A percentile compares a stretch with the other conserved stretches of the same genome.
phyloP scores from a whole-genome alignment of 306 rosid genomes.

The Prosopis cineraria region DNA sequence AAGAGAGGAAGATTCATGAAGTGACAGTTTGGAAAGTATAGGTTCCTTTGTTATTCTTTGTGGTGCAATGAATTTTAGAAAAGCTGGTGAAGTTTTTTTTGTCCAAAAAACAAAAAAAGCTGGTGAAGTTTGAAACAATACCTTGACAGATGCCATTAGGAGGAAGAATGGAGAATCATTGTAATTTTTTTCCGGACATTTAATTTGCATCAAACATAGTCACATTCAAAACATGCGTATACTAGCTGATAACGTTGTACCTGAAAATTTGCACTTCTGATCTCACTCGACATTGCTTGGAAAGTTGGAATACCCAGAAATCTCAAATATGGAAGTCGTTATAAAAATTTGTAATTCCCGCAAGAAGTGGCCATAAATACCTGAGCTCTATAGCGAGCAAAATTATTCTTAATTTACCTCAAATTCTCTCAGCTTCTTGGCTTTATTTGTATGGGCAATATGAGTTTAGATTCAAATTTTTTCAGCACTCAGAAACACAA shows the following conservation, averaged over 20 bases:
- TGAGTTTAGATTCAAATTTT: slow-evolving; percentile 39
- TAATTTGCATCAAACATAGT: slow-evolving; percentile 34
- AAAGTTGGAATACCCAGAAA: slow-evolving; percentile 38
- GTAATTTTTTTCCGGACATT: slow-evolving; percentile 25
- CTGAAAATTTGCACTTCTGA: slow-evolving; percentile 39
- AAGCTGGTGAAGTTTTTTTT: no score
- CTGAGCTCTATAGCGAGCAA: no score
- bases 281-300: slow-evolving; percentile 31
- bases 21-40: background rate
- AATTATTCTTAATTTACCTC: slow-evolving; percentile 36
- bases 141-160: slow-evolving; percentile 8
- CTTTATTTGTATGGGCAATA: slow-evolving; percentile 35
- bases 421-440: slow-evolving; percentile 41
- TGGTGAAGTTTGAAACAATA: background rate
- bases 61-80: background rate
- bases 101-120: no score
- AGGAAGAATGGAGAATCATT: slow-evolving; percentile 21
- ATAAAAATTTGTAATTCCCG: slow-evolving; percentile 37
- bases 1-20: background rate
- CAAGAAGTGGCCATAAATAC: slow-evolving; percentile 41
- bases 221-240: slow-evolving; percentile 26
- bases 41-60: background rate
- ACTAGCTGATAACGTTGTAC: slow-evolving; percentile 47
- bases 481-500: slow-evolving; percentile 45
- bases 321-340: slow-evolving; percentile 37